Evolutionary conservation across 129 eudicot species (phyloP), one percentile per base, ranked within the genome.

Genomic region (Dittrichia graveolens): DNA sequence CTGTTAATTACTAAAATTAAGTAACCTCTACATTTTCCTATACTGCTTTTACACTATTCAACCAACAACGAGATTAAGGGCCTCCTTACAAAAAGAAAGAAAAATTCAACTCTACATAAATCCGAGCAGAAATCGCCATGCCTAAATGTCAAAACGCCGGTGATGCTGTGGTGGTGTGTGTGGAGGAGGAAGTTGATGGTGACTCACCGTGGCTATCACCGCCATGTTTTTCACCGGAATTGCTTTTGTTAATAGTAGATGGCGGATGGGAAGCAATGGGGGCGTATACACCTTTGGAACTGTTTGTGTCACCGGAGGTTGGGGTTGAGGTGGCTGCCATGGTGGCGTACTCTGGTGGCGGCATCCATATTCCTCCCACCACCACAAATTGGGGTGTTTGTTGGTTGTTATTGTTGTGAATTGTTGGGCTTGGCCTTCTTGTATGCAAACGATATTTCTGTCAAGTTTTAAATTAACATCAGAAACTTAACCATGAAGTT

Each of bases 281-380:
- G 14, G 98, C 89, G 57, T 87, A 89, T 50, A 89, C 74, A 6
- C 83, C 83, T 39, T 73, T 85, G 6, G 83, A 74, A 57, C 79
- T 73, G 71, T 85, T 47, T n/a, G 84, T 81, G 15, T 79, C 91
- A 7, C 78, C 87, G 1, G 91, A 81, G 11, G 78, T 62, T 3
- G 85, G 76, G 15, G 82, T 75, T 24, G 79, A 58, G 11, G 60
- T 14, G 37, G 77, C 55, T 8, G 86, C 63, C 56, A 73, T 76
- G 2, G 82, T 46, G 18, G 88, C 52, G 52, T 87, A 92, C 31
- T 89, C 96, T 9, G 87, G 86, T n/a, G 96, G 96, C n/a, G 96
- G 90, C 80, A 93, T 83, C 98, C 98, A 93, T 70, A 93, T 82
- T 80, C 98, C 96, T 62, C 98, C 96, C 3, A 93, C 98, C 72